Evolutionary conservation across 805 yeast species (phyloP).

Genomic region (Schwanniomyces vanrijiae): DNA sequence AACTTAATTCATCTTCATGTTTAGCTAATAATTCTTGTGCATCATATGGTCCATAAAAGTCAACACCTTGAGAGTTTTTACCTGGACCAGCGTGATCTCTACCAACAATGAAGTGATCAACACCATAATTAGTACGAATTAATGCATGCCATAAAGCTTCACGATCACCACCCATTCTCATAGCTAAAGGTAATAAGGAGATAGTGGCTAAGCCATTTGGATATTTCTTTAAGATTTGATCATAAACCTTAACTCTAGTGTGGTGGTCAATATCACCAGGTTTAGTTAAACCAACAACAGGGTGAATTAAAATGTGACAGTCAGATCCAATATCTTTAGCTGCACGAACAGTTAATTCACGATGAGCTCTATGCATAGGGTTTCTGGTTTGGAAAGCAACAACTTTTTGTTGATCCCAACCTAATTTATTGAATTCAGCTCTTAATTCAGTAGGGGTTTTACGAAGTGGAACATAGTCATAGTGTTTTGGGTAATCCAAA

Average conservation of each 20-base stretch:
- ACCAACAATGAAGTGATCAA: conserved; percentile 95
- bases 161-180: conserved; percentile 99
- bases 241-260: conserved; percentile 93
- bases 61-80: conserved; percentile 79
- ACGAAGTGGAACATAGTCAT: conserved; percentile 84
- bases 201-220: conserved; percentile 93
- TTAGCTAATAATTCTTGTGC: conserved; percentile 87
- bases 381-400: conserved; percentile 98
- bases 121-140: conserved; percentile 94
- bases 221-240: conserved; percentile 86
- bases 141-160: conserved; percentile 99
- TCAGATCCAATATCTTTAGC: conserved; percentile 90
- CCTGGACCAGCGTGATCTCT: conserved; percentile 99
- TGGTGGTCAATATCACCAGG: conserved; percentile 98
- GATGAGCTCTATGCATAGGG: conserved; percentile 98
- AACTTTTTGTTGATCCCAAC: conserved; percentile 72
- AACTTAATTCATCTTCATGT: conserved; percentile 69
- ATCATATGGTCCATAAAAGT: conserved; percentile 95
- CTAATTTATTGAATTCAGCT: conserved; percentile 73
- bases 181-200: conserved; percentile 87
- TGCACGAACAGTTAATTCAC: conserved; percentile 94
- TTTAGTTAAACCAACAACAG: conserved; percentile 94
- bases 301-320: conserved; percentile 78
- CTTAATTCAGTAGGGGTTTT: conserved; percentile 90
- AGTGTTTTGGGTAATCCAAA: conserved; percentile 78